Base-by-base conservation (phyloP, 805 yeast genomes). In the Saturnispora zaruensis region DNA sequence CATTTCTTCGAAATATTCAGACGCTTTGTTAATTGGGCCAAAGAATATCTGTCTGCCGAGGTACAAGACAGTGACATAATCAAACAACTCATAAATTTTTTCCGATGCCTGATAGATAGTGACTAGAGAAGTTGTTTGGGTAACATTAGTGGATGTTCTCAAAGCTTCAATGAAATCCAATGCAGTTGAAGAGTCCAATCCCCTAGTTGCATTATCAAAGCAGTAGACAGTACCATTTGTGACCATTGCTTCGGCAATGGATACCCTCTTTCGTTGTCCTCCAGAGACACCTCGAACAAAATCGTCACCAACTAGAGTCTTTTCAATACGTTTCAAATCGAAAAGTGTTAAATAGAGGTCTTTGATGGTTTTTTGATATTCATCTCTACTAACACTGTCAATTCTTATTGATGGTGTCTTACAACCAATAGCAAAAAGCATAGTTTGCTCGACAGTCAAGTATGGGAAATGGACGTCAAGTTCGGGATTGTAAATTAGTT, bases 191-290 rank as follows among this genome's bases (percentile, higher is more conserved):
- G 93, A 76, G 67, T 86, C 95, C 52, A 87, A 72, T 58, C 95
- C 95, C 70, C 93, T 78, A 5, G 95, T 87, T 5, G 91, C 84
- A 60, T 87, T 87, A 70, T 86, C 90, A 79, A 86, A 82, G 65
- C 85, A 79, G 55, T 76, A 81, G 46, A 83, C 70, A 45, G 77
- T 69, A 28, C 87, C 83, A 26, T 82, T 78, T 45, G 81, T 73
- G 44, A 84, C 75, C 43, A 83, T 68, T 1, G 85, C 85, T 66
- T 86, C 95, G 9, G 89, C 87, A 58, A 86, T 81, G 9, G 91
- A 82, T 3, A 86, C 91, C 70, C 95, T 78, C 66, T 85, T 84
- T 56, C 95, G 72, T 68, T 86, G 93, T 72, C 95, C 93, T 60
- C 95, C 91, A 46, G 91, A 81, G 38, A 83, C 78, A 59, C 84